Base-by-base conservation (phyloP, 768 basidiomycete genomes). In the Plicaturopsis crispa region DNA sequence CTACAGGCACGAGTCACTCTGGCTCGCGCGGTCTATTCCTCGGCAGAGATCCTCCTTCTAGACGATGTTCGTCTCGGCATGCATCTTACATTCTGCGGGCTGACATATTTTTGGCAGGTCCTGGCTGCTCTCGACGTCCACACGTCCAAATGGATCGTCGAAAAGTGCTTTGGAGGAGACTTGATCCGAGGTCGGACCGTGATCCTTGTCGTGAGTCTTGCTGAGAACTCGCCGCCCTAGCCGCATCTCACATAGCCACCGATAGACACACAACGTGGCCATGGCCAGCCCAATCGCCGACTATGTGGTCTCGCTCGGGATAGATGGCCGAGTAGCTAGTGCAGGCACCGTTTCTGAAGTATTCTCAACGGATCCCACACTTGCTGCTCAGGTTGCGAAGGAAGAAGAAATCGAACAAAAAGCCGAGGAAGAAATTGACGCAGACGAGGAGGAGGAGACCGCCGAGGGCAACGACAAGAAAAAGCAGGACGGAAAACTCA, bases 111-210 rank as follows among this genome's bases (percentile, higher is more conserved):
- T 14, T 8, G 8, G 10, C 54, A 64, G 36, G 48, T 59, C 20
- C 54, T 66, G 44, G 36, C 39, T 22, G 58, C 65, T 19, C 47
- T 66, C 39, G 46, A 48, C 18, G 57, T 57, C 6, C 67, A 75
- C 38, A 78, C 75, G 3, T 63, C 70, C 2, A 59, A 64, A 24
- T 72, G 59, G 59, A 66, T 78, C 39, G 68, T 75, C 16, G 65
- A 73, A 8, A 61, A 73, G 31, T 66, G 71, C 36, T 66, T 76
- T 48, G 51, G 54, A 35, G 69, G 72, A 4, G 67, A 69, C 39
- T 52, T 78, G 4, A 49, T 77, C 24, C 54, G 51, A 11, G 69
- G 60, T 17, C 60, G 75, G 14, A 77, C 75, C 2, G 58, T 77
- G 7, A 48, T 78, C 6, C 56, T 77, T 2, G 71, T 78, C 60